These are phyloP conservation scores for Chloranthus sessilifolius DNA, from an alignment of 164 flowering plant genomes.

Conservation along the genomic window DNA sequence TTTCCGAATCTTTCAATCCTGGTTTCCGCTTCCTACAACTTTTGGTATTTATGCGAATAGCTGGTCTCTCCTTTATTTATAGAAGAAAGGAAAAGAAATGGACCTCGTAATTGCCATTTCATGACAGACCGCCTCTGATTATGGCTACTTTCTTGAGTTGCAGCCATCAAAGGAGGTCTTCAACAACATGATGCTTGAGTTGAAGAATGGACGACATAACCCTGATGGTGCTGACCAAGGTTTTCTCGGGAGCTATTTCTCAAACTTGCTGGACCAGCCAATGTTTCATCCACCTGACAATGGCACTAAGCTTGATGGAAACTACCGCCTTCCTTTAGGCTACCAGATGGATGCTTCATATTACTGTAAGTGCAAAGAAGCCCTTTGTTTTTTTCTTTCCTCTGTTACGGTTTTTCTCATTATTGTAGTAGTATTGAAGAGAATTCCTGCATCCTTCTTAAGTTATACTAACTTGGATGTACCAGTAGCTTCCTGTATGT, in stretches of 20 bases:
- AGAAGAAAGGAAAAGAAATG: no score
- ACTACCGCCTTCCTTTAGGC: conserved; percentile 83
- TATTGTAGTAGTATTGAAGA: not conserved
- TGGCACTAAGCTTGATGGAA: conserved; percentile 67
- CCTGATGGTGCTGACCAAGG: conserved; percentile 98
- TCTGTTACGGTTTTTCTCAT: not conserved
- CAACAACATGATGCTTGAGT: conserved; percentile 66
- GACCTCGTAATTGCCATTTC: not conserved
- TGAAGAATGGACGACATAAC: conserved; percentile 47
- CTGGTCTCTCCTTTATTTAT: not conserved
- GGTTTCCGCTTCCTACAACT: not conserved
- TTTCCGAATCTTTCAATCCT: not conserved
- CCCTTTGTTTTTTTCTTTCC: not conserved
- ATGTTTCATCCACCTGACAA: conserved; percentile 78
- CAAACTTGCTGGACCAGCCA: conserved; percentile 78
- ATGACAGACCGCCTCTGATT: not conserved
- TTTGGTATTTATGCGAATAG: not conserved
- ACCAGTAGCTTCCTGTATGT: no score
- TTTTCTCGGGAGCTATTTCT: conserved; percentile 68
- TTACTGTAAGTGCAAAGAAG: conserved; percentile 49
- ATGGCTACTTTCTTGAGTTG: conserved; percentile 10
- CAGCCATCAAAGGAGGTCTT: conserved; percentile 87
- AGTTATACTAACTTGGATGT: no score
- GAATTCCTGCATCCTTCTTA: no score
- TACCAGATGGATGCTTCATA: conserved; percentile 99